Evolutionary conservation across 345 rosid species (phyloP).

Genomic region (Murraya paniculata): DNA sequence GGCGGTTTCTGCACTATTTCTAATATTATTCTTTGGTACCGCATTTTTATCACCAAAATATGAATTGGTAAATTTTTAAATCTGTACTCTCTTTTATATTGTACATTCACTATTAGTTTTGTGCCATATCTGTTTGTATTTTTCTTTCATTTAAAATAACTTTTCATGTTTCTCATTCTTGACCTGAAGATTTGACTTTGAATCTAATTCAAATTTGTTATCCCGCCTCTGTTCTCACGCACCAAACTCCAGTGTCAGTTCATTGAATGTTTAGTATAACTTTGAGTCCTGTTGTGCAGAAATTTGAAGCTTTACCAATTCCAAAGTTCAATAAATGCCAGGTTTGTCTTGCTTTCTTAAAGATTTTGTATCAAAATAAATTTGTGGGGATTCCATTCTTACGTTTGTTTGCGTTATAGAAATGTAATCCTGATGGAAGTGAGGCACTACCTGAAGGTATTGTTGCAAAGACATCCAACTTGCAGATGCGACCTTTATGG

Average conservation of each 20-base stretch:
- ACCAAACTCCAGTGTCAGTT: background rate
- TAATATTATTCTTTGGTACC: constrained; percentile 38
- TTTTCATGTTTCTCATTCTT: background rate
- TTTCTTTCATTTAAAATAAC: background rate
- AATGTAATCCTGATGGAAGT: constrained; percentile 50
- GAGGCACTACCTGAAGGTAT: constrained; percentile 58
- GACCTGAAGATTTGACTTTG: background rate
- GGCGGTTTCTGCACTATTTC: constrained; percentile 37
- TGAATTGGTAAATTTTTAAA: constrained; percentile 33
- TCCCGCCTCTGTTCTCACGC: background rate
- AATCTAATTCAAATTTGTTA: background rate
- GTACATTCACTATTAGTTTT: background rate
- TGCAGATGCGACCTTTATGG: constrained; percentile 68
- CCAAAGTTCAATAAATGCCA: constrained; percentile 32
- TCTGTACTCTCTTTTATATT: background rate
- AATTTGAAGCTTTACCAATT: constrained; percentile 22
- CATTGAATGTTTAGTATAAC: background rate
- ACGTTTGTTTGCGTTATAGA: constrained; percentile 32
- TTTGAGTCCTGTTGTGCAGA: constrained; percentile 34
- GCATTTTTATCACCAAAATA: constrained; percentile 32
- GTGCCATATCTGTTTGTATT: background rate
- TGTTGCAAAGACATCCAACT: constrained; percentile 39
- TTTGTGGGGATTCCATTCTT: background rate
- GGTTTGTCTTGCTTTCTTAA: constrained; percentile 30
- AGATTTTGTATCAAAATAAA: background rate